A percentile compares a stretch with the other conserved stretches of the same genome.
Conservation (phyloP, 2,329 filamentous ascomycete species). For the Aphanoascus verrucosus region DNA sequence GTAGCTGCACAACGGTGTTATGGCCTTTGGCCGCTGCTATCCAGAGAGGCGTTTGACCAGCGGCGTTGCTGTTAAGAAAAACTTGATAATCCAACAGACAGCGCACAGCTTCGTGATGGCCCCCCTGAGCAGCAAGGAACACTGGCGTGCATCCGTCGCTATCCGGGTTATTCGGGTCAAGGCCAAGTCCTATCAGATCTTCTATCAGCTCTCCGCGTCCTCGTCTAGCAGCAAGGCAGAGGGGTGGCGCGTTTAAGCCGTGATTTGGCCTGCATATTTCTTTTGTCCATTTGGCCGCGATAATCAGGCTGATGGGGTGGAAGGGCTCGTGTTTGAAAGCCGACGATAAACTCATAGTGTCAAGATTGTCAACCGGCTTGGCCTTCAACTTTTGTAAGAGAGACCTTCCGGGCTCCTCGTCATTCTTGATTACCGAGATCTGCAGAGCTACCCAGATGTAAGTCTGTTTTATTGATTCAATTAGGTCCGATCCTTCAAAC, state of each 20-base stretch:
- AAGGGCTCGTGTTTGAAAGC: background rate
- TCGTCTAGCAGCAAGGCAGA: background rate
- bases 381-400: background rate
- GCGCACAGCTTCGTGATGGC: background rate
- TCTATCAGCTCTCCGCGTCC: background rate
- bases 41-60: slow-evolving; percentile 29
- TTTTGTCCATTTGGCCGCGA: background rate
- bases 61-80: background rate
- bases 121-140: background rate
- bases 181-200: background rate
- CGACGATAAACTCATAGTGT: background rate
- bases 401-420: background rate
- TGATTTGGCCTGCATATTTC: background rate
- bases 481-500: background rate
- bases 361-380: background rate
- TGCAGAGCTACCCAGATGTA: background rate
- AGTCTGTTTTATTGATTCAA: background rate
- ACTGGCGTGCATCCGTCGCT: background rate
- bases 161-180: background rate
- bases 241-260: background rate
- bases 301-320: background rate
- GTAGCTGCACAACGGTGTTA: slow-evolving; percentile 24
- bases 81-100: background rate
- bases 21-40: slow-evolving; percentile 33
- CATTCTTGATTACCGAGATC: background rate